Conservation (phyloP, 108 stramenopile species). For the Discostella stelligeroides region DNA sequence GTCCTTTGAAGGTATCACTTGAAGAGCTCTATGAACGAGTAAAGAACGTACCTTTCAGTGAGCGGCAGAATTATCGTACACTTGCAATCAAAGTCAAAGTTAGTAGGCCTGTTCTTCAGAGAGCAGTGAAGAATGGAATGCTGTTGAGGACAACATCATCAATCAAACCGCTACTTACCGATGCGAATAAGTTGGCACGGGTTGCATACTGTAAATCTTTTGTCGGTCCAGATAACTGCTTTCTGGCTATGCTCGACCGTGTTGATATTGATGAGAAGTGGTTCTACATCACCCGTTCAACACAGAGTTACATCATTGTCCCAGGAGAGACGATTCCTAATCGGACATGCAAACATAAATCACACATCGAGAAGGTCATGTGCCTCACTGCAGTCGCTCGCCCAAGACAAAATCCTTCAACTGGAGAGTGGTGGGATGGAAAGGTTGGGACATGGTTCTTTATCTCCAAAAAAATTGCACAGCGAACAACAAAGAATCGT, state of each 20-base stretch:
- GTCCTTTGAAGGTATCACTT: too few species aligned
- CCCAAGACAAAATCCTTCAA: constrained; percentile 5
- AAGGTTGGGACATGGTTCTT: constrained; percentile 17
- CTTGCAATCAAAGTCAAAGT: too few species aligned
- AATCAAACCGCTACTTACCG: too few species aligned
- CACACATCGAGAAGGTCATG: constrained; percentile 24
- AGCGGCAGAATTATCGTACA: too few species aligned
- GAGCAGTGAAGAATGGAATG: too few species aligned
- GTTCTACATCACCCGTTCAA: constrained; percentile 6
- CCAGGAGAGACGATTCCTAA: constrained; percentile 5
- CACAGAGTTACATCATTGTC: background rate
- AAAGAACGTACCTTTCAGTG: too few species aligned
- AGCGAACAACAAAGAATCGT: background rate
- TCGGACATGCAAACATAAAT: constrained; percentile 8
- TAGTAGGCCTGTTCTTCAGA: too few species aligned
- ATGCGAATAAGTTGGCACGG: too few species aligned
- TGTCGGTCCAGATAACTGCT: too few species aligned
- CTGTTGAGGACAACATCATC: too few species aligned
- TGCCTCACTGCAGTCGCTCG: constrained; percentile 8
- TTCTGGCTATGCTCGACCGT: constrained; percentile 1
- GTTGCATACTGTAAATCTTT: too few species aligned
- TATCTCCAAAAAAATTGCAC: background rate
- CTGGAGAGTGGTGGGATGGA: constrained; percentile 17
- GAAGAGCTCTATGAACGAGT: too few species aligned
- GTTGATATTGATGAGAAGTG: constrained; percentile 30